These are phyloP conservation scores for Clarireedia hainanense DNA, from an alignment of 2,329 filamentous ascomycete species.

Conservation along the genomic window DNA sequence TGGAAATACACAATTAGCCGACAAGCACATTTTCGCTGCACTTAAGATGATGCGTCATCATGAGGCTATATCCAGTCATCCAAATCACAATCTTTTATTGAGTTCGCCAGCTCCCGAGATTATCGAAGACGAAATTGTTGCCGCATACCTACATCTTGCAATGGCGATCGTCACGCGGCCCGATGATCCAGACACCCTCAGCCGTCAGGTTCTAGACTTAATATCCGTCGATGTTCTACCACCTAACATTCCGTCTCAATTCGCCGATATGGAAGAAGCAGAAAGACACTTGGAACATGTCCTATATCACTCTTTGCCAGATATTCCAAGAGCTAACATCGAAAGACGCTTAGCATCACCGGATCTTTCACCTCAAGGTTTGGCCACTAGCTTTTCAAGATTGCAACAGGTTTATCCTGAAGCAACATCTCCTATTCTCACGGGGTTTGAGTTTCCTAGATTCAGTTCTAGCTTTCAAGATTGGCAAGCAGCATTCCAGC, in stretches of 20 bases:
- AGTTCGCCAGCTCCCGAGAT: conserved; percentile 5
- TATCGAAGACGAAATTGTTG: conserved; percentile 18
- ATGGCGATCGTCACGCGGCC: conserved; percentile 9
- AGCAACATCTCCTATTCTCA: conserved; percentile 4
- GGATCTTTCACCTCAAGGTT: conserved; percentile 7
- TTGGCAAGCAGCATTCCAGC: conserved; percentile 16
- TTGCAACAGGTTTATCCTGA: conserved; percentile 6
- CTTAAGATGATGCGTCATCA: conserved; percentile 15
- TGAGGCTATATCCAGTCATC: conserved; percentile 2
- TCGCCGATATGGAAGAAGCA: conserved; percentile 3
- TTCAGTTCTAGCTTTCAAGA: conserved; percentile 11
- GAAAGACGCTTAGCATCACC: conserved; percentile 6
- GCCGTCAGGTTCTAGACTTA: conserved; percentile 11
- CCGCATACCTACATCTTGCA: conserved; percentile 17
- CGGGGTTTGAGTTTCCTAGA: conserved; percentile 4
- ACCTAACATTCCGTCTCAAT: background rate
- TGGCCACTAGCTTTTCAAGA: conserved; percentile 7
- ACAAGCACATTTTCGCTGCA: conserved; percentile 13
- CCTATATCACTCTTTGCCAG: conserved; percentile 6
- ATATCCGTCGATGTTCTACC: conserved; percentile 3
- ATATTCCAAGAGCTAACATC: conserved; percentile 4
- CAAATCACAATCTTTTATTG: background rate
- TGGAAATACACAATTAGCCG: conserved; percentile 13
- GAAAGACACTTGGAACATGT: conserved; percentile 4
- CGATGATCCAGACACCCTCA: background rate